Evolutionary conservation across 305 asterid genomes (phyloP).

Genomic region (Fraxinus dipetala): DNA sequence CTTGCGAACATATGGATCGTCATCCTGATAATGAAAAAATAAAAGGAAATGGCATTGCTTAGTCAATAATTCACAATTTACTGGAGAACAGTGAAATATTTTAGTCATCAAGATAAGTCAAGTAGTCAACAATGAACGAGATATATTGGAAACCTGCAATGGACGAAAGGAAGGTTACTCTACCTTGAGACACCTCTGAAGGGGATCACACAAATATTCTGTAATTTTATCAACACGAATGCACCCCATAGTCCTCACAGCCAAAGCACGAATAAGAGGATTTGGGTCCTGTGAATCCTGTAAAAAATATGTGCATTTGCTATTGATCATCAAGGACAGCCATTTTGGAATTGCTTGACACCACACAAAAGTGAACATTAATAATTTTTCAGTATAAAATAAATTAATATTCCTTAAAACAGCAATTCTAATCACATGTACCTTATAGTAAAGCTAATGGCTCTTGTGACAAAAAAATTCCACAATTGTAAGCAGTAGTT

Average conservation of each 20-base stretch:
- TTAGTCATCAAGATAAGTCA: slow-evolving; percentile 9
- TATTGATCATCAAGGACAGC: slow-evolving; percentile 12
- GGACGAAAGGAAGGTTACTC: slow-evolving; percentile 6
- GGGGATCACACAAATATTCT: slow-evolving; percentile 91
- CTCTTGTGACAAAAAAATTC: neutral
- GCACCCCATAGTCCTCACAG: slow-evolving; percentile 99
- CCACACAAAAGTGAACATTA: slow-evolving; percentile 1
- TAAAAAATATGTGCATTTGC: slow-evolving; percentile 18
- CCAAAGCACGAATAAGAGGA: slow-evolving; percentile 96
- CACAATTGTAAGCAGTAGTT: neutral
- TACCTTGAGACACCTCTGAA: slow-evolving; percentile 97
- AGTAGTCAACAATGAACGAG: slow-evolving; percentile 4
- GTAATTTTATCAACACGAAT: slow-evolving; percentile 98
- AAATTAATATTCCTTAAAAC: neutral
- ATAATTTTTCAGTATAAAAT: slow-evolving; percentile 15
- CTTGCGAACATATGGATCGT: slow-evolving; percentile 97
- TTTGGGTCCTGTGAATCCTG: slow-evolving; percentile 99
- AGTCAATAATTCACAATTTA: slow-evolving; percentile 22
- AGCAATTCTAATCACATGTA: neutral
- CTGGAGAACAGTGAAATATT: slow-evolving; percentile 3
- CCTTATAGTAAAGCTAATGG: neutral
- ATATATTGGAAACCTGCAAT: slow-evolving; percentile 15
- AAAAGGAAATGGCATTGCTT: slow-evolving; percentile 24
- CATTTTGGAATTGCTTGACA: slow-evolving; percentile 20
- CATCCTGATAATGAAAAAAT: slow-evolving; percentile 57